Percentiles rank a stretch among this genome's conserved stretches.
These are phyloP conservation scores for Leishmania mexicana DNA, from an alignment of 208 protist species.

Conservation along the genomic window DNA sequence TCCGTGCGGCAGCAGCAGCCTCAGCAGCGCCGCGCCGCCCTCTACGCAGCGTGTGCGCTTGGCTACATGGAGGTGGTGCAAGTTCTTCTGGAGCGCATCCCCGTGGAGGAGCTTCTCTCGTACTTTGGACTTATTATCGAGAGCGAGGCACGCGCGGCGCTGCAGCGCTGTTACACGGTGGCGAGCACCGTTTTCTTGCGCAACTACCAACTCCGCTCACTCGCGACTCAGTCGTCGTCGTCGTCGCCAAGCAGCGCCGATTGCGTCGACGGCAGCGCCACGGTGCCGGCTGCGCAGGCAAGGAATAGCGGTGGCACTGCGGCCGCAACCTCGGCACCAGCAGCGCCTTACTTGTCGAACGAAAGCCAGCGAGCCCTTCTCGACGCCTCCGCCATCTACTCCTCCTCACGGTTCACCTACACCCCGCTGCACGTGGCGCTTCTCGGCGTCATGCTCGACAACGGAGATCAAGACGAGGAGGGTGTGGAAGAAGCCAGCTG, in stretches of 20 bases:
- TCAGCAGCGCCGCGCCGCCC: constrained; percentile 55
- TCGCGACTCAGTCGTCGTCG: constrained; percentile 2
- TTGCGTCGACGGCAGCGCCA: not conserved
- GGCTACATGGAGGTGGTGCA: constrained; percentile 74
- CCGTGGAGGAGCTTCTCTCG: constrained; percentile 60
- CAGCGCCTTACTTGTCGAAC: constrained; percentile 18
- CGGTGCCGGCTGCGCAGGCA: not conserved
- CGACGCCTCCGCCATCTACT: constrained; percentile 38
- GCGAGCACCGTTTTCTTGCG: constrained; percentile 19
- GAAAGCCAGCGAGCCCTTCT: constrained; percentile 27
- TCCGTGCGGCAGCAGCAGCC: constrained; percentile 20
- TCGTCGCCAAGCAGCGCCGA: not conserved
- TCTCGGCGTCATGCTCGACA: constrained; percentile 52
- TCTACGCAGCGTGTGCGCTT: constrained; percentile 63
- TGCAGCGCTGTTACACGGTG: constrained; percentile 26
- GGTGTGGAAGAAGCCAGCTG: not conserved
- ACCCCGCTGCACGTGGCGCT: constrained; percentile 72
- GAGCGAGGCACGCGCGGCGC: constrained; percentile 29
- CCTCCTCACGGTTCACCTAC: constrained; percentile 49
- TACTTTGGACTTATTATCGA: constrained; percentile 55
- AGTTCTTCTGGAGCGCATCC: constrained; percentile 72
- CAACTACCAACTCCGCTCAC: constrained; percentile 15
- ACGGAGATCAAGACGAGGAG: constrained; percentile 27
- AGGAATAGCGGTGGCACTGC: not conserved
- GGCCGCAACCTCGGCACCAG: not conserved